Base-by-base conservation (phyloP, 495 filamentous ascomycete genomes). In the Lasiosphaeria miniovina region DNA sequence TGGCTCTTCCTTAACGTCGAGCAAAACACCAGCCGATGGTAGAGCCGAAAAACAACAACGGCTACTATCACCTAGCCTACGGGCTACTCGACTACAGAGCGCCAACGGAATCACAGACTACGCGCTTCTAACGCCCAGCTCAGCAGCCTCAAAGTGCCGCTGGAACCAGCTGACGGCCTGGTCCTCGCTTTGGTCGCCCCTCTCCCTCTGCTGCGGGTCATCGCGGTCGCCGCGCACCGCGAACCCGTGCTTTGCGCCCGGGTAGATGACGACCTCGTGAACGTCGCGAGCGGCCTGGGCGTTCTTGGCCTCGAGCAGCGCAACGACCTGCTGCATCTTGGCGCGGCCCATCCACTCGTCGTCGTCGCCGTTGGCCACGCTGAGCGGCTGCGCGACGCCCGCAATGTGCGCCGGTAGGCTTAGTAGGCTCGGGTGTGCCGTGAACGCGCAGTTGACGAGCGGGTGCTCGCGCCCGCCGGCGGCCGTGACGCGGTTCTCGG, bases 241-340 rank as follows among this genome's bases (percentile, higher is more conserved):
- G 71, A 88, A 88, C 4, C 84, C 86, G 71, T 84, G 85, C 60
- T 75, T 78, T 6, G 84, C 84, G 7, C 84, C 85, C 2, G 76
- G 66, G 61, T 84, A 84, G 41, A 84, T 63, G 36, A 78, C 73
- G 49, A 81, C 75, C 65, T 87, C 81, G 40, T 75, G 73, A 49
- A 68, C 49, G 35, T 43, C 49, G 41, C 35, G 6, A 36, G 9
- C 31, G 33, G 14, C 35, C 40, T 11, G 52, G 35, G 4, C 36
- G 14, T 71, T 76, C 68, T 81, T 80, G 38, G 61, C 65, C 41
- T 59, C 68, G 56, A 84, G 62, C 6, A 82, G 68, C 6, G 67
- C 65, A 63, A 79, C 70, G n/a, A 82, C 71, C 52, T 70, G 63
- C 61, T 74, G 62, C 33, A 80, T 69, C 52, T 79, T 64, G 14